Evolutionary conservation across 495 filamentous ascomycete genomes (phyloP).

Genomic region (Xylaria nigripes): DNA sequence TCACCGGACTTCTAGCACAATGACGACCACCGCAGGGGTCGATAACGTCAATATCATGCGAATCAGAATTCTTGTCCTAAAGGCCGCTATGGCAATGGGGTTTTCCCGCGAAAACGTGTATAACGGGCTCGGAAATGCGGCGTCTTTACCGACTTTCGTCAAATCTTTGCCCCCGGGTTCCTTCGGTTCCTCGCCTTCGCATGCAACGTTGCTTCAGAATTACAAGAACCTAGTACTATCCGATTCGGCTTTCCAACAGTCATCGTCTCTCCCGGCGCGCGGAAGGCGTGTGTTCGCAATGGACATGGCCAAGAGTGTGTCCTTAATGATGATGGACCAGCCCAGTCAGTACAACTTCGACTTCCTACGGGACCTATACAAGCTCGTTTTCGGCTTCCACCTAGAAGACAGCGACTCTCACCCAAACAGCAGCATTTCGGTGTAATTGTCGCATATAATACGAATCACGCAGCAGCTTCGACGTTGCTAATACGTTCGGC

Average conservation of each 20-base stretch:
- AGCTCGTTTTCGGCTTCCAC: constrained; percentile 76
- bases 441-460: constrained; percentile 14
- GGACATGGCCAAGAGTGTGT: constrained; percentile 68
- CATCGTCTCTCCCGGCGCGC: constrained; percentile 44
- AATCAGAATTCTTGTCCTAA: constrained; percentile 66
- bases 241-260: constrained; percentile 56
- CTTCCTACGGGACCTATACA: constrained; percentile 73
- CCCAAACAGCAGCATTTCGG: constrained; percentile 42
- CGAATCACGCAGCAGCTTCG: not conserved
- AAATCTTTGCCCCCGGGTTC: constrained; percentile 65
- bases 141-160: constrained; percentile 59
- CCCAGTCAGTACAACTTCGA: constrained; percentile 54
- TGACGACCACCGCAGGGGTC: constrained; percentile 53
- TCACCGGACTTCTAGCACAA: constrained; percentile 62
- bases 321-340: constrained; percentile 56
- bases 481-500: not conserved
- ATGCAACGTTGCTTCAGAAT: constrained; percentile 59
- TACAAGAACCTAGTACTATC: constrained; percentile 69
- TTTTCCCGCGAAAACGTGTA: constrained; percentile 45
- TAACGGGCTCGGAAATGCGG: constrained; percentile 24
- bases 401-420: constrained; percentile 60
- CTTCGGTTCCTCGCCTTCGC: constrained; percentile 65
- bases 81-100: constrained; percentile 73
- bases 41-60: constrained; percentile 69
- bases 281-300: constrained; percentile 52